Evolutionary conservation across 768 basidiomycete species (phyloP), one percentile per base, ranked within the genome.

Genomic region (Tricholoma flavovirens): DNA sequence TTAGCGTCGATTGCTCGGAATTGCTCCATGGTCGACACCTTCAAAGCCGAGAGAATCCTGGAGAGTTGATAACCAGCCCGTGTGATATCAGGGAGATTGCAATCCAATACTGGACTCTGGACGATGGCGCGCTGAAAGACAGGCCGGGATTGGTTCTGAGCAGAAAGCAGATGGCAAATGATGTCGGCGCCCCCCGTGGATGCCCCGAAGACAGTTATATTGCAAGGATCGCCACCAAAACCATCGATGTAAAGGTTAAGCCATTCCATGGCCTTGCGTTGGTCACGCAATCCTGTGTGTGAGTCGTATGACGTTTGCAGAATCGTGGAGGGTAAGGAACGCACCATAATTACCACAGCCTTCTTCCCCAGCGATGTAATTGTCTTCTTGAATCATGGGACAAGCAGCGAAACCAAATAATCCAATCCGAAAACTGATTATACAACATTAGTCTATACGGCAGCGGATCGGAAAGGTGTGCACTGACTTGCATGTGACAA

Each of bases 301-400:
- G 32, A 56, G 60, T 62, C 19, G 46, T 57, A 55, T 51, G 53
- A 51, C 12, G 35, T 2, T 51, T 19, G 49, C 35, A 33, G 33
- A 43, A 22, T 33, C 21, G 50, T 46, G 45, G 29, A 42, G 22
- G 26, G 32, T 40, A 46, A 49, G 42, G 29, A 51, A 70, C 78
- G 36, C 63, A 82, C 88, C 89, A 62, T 88, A 91, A 70, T 91
- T 91, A 9, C 88, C 89, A 15, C 83, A 82, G 15, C 88, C 89
- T 54, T 82, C 77, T 38, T 89, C 86, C 22, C 86, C 86, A 15
- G 76, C 79, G 22, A 69, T 67, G 53, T 73, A 73, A 71, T 88
- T 89, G 66, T 90, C 88, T 54, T 87, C 86, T 38, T 77, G 77
- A 51, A 92, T 75, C 45, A 80, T 77, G 30, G 77, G 75, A 56